phyloP scores from a whole-genome alignment of 805 yeast genomes.

The Teunomyces funiuensis region DNA sequence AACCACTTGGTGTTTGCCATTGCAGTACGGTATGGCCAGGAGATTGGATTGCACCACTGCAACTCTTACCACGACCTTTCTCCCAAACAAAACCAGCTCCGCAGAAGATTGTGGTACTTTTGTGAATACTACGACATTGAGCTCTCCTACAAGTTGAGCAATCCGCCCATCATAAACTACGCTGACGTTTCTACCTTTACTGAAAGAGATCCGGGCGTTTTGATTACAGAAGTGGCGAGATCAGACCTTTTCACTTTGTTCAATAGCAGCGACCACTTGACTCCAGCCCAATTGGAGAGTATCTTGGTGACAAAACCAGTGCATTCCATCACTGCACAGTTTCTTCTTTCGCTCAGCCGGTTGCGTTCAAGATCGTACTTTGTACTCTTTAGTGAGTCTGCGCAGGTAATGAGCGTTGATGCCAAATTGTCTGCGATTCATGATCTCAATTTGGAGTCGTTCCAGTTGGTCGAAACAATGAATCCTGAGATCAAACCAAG shows the following conservation, averaged over 20 bases:
- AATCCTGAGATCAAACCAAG: constrained; percentile 21
- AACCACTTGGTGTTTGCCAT: constrained; percentile 43
- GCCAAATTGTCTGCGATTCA: neutral
- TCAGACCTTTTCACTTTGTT: neutral
- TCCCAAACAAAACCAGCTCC: constrained; percentile 9
- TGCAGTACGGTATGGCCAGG: constrained; percentile 55
- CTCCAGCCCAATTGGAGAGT: neutral
- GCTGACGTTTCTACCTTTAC: constrained; percentile 34
- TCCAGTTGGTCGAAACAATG: constrained; percentile 16
- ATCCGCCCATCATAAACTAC: constrained; percentile 47
- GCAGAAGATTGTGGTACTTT: constrained; percentile 49
- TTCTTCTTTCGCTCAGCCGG: constrained; percentile 1
- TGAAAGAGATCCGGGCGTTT: constrained; percentile 12
- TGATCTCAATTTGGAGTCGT: constrained; percentile 20
- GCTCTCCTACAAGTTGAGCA: constrained; percentile 45
- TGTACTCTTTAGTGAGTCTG: constrained; percentile 1
- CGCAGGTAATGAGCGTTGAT: neutral
- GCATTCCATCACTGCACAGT: neutral
- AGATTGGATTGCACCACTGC: constrained; percentile 44
- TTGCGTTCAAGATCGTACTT: constrained; percentile 1
- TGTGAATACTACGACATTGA: constrained; percentile 48
- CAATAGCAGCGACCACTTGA: neutral
- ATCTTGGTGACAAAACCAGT: constrained; percentile 1
- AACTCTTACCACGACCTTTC: neutral
- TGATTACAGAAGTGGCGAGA: neutral